phyloP scores from a whole-genome alignment of 2,329 filamentous ascomycete species.

The Colletotrichum musae region DNA sequence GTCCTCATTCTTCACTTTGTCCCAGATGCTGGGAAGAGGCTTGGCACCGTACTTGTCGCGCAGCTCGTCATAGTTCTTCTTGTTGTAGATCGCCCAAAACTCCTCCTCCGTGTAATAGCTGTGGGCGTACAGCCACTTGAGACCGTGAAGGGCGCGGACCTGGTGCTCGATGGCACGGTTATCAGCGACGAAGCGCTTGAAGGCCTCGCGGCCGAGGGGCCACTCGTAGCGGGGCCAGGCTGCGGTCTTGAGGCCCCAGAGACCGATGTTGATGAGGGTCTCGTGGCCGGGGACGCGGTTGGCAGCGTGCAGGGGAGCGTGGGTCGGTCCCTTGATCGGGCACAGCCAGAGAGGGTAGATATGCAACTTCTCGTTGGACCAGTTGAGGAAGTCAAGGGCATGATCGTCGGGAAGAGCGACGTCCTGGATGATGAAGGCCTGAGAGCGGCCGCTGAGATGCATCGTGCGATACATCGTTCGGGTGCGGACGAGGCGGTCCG shows the following conservation, averaged over 20 bases:
- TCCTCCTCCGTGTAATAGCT: slow-evolving; percentile 77
- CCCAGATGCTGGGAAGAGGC: slow-evolving; percentile 74
- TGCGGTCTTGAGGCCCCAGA: slow-evolving; percentile 30
- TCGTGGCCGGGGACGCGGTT: slow-evolving; percentile 43
- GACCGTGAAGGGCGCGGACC: slow-evolving; percentile 71
- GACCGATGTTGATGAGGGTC: slow-evolving; percentile 19
- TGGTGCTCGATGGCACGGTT: slow-evolving; percentile 74
- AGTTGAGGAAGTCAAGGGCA: slow-evolving; percentile 51
- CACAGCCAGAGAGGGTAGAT: slow-evolving; percentile 51
- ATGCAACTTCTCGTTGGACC: slow-evolving; percentile 44
- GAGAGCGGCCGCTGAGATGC: slow-evolving; percentile 69
- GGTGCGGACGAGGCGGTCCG: slow-evolving; percentile 74
- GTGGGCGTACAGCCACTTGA: slow-evolving; percentile 80
- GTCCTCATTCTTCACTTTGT: slow-evolving; percentile 69
- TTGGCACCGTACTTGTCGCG: slow-evolving; percentile 71
- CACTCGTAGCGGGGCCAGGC: slow-evolving; percentile 2
- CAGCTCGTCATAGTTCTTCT: slow-evolving; percentile 69
- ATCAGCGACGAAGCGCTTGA: slow-evolving; percentile 58
- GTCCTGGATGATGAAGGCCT: slow-evolving; percentile 74
- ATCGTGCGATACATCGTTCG: slow-evolving; percentile 74
- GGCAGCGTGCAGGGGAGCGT: slow-evolving; percentile 32
- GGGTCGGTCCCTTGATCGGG: slow-evolving; percentile 39
- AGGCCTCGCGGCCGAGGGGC: slow-evolving; percentile 10
- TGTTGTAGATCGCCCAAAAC: slow-evolving; percentile 76
- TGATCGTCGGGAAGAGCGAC: slow-evolving; percentile 69